Base-by-base conservation (phyloP, 2,329 filamentous ascomycete genomes). In the Claviceps maximensis region DNA sequence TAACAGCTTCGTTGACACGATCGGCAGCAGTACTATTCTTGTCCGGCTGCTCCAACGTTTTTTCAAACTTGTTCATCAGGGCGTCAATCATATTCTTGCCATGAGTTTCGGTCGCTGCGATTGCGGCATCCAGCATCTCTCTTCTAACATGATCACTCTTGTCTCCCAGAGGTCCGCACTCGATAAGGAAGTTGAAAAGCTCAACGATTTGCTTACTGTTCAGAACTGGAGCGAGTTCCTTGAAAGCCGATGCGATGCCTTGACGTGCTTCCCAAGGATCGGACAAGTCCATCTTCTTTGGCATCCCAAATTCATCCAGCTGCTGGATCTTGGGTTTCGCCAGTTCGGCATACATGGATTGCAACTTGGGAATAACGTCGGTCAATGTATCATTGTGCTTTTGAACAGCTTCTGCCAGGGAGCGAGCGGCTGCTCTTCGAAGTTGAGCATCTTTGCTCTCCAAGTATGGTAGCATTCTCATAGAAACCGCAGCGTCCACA, bases 271-370 rank as follows among this genome's bases (percentile, higher is more conserved):
- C 89, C 91, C 91, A 98, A 2, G 85, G 86, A 68, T 98, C 93
- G 5, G 86, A 79, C 12, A 89, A 74, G 59, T 97, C 88, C 64
- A 85, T 83, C 70, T 95, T 97, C 62, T 83, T 85, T 3, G 89
- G 87, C 87, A 98, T 95, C 52, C 94, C 93, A 64, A 89, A 97
- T 58, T 91, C 86, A 64, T 98, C 91, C 41, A 91, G 82, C 61
- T 91, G 83, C 12, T 89, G 88, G 47, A 86, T 80, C 55, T 86
- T 83, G 1, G 89, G 87, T 66, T 93, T 94, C 7, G 87, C 85
- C 58, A 91, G 79, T 57, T 90, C 83, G 46, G 76, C 68, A 65
- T 98, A 98, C 2, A 79, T 80, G 5, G 77, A 70, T 62, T 89
- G 77, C 23, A 98, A 74, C 52, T 76, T 75, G 45, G 75, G 69